These are phyloP conservation scores for Venturiaceae sp. DNA, from an alignment of 2,329 filamentous ascomycete species.

Conservation along the genomic window DNA sequence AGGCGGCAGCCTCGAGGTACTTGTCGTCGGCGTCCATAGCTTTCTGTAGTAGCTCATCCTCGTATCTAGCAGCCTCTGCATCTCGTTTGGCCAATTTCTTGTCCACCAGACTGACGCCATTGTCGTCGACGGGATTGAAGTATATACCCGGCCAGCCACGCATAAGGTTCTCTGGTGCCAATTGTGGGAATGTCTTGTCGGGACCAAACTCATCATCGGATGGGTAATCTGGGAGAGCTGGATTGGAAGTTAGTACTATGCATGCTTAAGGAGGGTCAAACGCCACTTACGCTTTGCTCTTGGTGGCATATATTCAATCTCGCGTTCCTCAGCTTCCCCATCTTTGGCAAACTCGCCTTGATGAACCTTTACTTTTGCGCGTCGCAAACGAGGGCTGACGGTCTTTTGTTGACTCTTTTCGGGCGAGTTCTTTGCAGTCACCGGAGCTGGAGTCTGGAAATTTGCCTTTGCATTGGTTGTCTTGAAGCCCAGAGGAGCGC, in stretches of 20 bases:
- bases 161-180: conserved; percentile 7
- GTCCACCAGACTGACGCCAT: neutral
- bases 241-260: neutral
- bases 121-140: conserved; percentile 6
- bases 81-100: neutral
- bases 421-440: neutral
- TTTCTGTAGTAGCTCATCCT: neutral
- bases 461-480: conserved; percentile 88
- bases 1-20: neutral
- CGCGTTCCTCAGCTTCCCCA: conserved; percentile 52
- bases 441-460: conserved; percentile 54
- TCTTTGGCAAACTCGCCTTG: conserved; percentile 43
- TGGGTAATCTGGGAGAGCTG: conserved; percentile 20
- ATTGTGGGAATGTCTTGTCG: conserved; percentile 10
- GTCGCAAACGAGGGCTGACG: conserved; percentile 37
- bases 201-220: conserved; percentile 14
- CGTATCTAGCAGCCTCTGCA: neutral
- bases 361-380: conserved; percentile 51
- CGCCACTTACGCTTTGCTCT: conserved; percentile 43
- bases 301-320: conserved; percentile 86
- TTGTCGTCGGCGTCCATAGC: neutral
- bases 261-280: neutral
- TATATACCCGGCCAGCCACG: conserved; percentile 8
- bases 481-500: conserved; percentile 84
- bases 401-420: conserved; percentile 39